Base-by-base conservation (phyloP, 2,329 filamentous ascomycete genomes). In the Pseudogymnoascus sp. region DNA sequence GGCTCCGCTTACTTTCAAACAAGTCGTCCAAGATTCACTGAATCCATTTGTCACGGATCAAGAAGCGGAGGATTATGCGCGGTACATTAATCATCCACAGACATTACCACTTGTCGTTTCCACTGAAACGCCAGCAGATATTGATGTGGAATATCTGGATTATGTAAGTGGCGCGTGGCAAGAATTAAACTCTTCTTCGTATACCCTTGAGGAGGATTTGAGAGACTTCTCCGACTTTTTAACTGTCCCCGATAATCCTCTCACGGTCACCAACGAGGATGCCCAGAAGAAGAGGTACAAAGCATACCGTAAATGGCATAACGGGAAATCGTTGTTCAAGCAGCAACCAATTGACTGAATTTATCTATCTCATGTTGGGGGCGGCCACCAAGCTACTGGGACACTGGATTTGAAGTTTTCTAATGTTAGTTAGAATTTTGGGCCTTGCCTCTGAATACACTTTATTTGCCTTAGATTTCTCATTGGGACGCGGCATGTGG, bases 281-380 rank as follows among this genome's bases (percentile, higher is more conserved):
- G 82, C 86, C 53, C 82, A 83, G 42, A 97, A 96, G 82, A 97
- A 97, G 81, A 82, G 95, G 69, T 99, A 99, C 76, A 97, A 96
- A 77, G 90, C 93, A 8, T 99, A 99, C 76, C 80, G 88, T 71
- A 96, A 97, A 76, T 99, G 95, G 93, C 80, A 99, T 72, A 84
- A 87, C 66, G 93, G 93, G 16, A 97, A 97, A 79, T 96, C 91
- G 70, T 82, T 97, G 71, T 97, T 97, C 75, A 97, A 97, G 77
- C 93, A 97, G 80, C 86, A 88, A 74, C 85, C 87, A 53, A 80
- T 81, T 67, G 80, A 81, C 71, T 74, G 35, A 65, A 56, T 33
- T 2, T 19, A 33, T 33, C 10, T 7, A 33, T 35, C 1, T 35
- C 29, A 21, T 53, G 13, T 29, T 50, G 21, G 13, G 14, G 13